phyloP scores from a whole-genome alignment of 164 flowering plant species.

The Nymphaea colorata region DNA sequence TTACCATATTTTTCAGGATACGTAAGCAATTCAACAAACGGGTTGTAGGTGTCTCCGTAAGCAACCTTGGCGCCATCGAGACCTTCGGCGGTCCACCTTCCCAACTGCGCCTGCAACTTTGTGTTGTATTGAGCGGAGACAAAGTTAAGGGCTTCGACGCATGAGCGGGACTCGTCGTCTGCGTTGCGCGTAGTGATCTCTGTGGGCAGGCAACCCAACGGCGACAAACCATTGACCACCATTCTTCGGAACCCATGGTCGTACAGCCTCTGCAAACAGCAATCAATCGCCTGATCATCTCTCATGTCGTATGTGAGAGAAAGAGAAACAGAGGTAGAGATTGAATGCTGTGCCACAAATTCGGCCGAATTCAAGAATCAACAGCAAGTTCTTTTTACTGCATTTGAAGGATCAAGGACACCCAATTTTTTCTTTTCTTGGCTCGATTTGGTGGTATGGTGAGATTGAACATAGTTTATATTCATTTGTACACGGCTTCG shows the following conservation, averaged over 20 bases:
- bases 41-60: conserved; percentile 21
- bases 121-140: conserved; percentile 22
- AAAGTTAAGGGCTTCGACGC: conserved; percentile 12
- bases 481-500: too few species aligned
- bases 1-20: conserved; percentile 8
- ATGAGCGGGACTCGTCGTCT: conserved; percentile 3
- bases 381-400: too few species aligned
- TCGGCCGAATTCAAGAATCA: too few species aligned
- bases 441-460: too few species aligned
- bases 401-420: too few species aligned
- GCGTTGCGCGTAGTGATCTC: conserved; percentile 32
- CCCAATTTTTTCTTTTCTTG: too few species aligned
- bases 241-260: conserved; percentile 23
- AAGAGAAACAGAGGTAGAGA: too few species aligned
- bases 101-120: conserved; percentile 10
- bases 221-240: conserved; percentile 21
- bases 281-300: not conserved
- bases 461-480: too few species aligned
- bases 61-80: conserved; percentile 5
- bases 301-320: too few species aligned
- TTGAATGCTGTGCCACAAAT: too few species aligned
- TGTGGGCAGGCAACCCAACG: conserved; percentile 32
- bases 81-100: conserved; percentile 1
- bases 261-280: conserved; percentile 16
- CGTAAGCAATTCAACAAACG: conserved; percentile 26